Base-by-base conservation (phyloP, 2,329 filamentous ascomycete species). In the Ophiosphaerella narmari region DNA sequence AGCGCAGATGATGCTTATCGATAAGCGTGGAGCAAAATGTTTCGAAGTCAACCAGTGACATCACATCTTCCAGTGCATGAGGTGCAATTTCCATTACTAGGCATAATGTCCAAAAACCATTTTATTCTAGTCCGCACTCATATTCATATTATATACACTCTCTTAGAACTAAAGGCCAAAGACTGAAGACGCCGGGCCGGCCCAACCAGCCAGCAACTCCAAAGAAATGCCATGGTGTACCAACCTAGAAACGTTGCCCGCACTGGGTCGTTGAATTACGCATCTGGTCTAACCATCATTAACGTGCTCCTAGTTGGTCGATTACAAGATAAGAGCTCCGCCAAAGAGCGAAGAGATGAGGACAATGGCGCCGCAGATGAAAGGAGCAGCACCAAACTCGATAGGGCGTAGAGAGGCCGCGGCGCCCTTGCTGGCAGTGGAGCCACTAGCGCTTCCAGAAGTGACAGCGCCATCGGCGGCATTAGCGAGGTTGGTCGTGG, bases 271-370 rank as follows among this genome's bases (percentile, higher is more conserved):
- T 65, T 56, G 49, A 46, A 61, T 61, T 57, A 63, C 54, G 54
- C 56, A 50, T 57, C 35, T 48, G 48, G 50, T 40, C 18, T 43
- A 24, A 37, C 45, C 26, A 39, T 16, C 35, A 41, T 32, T 23
- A 23, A 24, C 33, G 31, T 12, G 32, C 24, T 36, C 36, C 21
- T 14, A 14, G 18, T 9, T 36, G n/a, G 1, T 12, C 26, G 36
- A 43, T 63, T 63, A 67, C 71, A 78, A 63, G 50, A 77, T 60
- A 43, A 80, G 66, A 47, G 73, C 59, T 48, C 81, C 81, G 33
- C 83, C 82, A 51, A 85, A 75, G 12, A 86, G 49, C 13, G 79
- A 78, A 38, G 80, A 83, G 46, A 80, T 53, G 34, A 80, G 60
- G 8, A 85, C 78, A 21, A 82, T 75, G 36, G 78, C 67, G 43